phyloP scores from a whole-genome alignment of 345 rosid genomes.

The Euphorbia tirucalli region DNA sequence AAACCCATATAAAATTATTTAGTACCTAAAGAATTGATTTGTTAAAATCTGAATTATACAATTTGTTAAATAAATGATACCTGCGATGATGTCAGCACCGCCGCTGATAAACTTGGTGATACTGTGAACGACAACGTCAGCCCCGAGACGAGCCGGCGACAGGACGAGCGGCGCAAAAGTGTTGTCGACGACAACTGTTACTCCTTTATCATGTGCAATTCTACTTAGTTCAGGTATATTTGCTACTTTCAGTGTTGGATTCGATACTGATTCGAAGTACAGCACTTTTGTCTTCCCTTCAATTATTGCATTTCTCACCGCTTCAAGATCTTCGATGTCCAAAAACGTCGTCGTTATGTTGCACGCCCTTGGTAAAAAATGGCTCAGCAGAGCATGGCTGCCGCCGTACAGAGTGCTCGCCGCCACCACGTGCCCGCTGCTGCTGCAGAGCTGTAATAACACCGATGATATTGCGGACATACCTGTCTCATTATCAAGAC shows the following conservation, averaged over 20 bases:
- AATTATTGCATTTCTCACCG: conserved; percentile 56
- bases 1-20: too few relatives aligned
- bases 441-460: conserved; percentile 84
- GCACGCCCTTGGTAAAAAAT: conserved; percentile 78
- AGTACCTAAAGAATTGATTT: too few relatives aligned
- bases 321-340: conserved; percentile 52
- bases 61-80: too few relatives aligned
- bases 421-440: conserved; percentile 95
- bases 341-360: conserved; percentile 87
- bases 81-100: conserved; percentile 95
- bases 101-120: conserved; percentile 94
- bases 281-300: conserved; percentile 70
- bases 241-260: conserved; percentile 81
- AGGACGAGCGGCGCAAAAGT: conserved; percentile 90
- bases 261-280: conserved; percentile 82
- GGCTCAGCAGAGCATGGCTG: conserved; percentile 82
- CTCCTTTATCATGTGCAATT: conserved; percentile 77
- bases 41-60: too few relatives aligned
- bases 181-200: conserved; percentile 79
- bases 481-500: conserved; percentile 37
- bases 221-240: conserved; percentile 75
- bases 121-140: conserved; percentile 91
- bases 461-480: conserved; percentile 96
- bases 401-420: conserved; percentile 80
- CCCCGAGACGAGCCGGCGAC: conserved; percentile 88